These are phyloP conservation scores for Mucor indicus DNA, from an alignment of 371 early-diverging fungal species.

Conservation along the genomic window DNA sequence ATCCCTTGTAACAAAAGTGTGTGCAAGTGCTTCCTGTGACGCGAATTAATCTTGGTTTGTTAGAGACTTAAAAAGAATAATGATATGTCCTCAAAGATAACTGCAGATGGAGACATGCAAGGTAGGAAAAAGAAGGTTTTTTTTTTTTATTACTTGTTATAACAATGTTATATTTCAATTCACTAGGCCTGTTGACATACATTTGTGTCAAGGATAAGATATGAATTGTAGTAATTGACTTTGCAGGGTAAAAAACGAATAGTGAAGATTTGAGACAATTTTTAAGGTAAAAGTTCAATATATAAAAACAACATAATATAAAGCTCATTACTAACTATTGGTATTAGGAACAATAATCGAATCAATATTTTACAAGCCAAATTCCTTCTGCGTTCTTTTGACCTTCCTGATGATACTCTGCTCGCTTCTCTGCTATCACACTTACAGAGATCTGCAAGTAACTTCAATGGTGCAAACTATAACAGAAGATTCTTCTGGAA, in stretches of 20 bases:
- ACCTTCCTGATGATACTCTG: too few relatives aligned
- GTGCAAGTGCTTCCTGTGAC: slow-evolving; percentile 11
- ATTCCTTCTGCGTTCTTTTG: too few relatives aligned
- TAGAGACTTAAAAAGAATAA: slow-evolving; percentile 11
- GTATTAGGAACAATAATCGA: slow-evolving; percentile 7
- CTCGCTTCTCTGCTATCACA: too few relatives aligned
- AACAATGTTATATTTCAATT: slow-evolving; percentile 11
- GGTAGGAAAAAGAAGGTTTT: slow-evolving; percentile 13
- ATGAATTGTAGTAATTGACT: slow-evolving; percentile 16
- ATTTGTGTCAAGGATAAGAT: slow-evolving; percentile 8
- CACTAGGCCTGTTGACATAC: slow-evolving; percentile 10
- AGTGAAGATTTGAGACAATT: slow-evolving; percentile 11
- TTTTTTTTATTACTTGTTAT: slow-evolving; percentile 7
- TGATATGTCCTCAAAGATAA: slow-evolving; percentile 9
- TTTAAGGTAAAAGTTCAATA: slow-evolving; percentile 9
- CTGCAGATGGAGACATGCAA: slow-evolving; percentile 15
- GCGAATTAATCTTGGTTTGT: slow-evolving; percentile 9
- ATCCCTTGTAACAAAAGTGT: slow-evolving; percentile 16
- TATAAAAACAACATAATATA: slow-evolving; percentile 4
- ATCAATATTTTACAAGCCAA: too few relatives aligned
- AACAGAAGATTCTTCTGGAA: too few relatives aligned
- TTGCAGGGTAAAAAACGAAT: slow-evolving; percentile 18
- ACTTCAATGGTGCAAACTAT: too few relatives aligned
- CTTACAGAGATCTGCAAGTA: too few relatives aligned
- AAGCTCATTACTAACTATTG: slow-evolving; percentile 13